Conservation (phyloP, 2,329 filamentous ascomycete genomes). For the Claviceps africana region DNA sequence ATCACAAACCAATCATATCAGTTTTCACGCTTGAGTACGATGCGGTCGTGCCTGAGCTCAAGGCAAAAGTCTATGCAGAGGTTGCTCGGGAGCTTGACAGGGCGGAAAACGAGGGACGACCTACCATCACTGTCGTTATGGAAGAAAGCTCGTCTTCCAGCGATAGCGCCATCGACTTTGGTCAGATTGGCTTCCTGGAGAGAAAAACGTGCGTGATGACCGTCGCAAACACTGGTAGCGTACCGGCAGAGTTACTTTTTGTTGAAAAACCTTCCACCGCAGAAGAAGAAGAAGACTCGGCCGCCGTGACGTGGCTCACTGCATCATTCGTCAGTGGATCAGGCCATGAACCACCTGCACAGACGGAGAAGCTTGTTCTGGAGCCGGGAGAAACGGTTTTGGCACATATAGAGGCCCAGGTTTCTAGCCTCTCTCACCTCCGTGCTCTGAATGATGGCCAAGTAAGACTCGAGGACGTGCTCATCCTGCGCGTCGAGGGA, state of each 20-base stretch:
- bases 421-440: conserved; percentile 50
- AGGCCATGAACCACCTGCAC: conserved; percentile 18
- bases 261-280: conserved; percentile 51
- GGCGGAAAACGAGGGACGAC: conserved; percentile 79
- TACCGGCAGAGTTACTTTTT: conserved; percentile 67
- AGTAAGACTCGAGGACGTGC: conserved; percentile 61
- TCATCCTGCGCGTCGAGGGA: conserved; percentile 69
- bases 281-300: conserved; percentile 25
- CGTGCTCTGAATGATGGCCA: conserved; percentile 57
- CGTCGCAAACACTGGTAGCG: conserved; percentile 81
- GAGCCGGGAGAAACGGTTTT: conserved; percentile 73
- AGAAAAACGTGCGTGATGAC: conserved; percentile 56
- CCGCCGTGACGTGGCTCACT: conserved; percentile 51
- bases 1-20: conserved; percentile 84
- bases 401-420: conserved; percentile 51
- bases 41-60: conserved; percentile 71
- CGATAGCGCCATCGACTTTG: conserved; percentile 56
- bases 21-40: conserved; percentile 78
- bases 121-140: conserved; percentile 68
- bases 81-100: conserved; percentile 80
- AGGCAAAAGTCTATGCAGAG: conserved; percentile 70
- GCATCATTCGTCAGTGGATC: conserved; percentile 43
- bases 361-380: conserved; percentile 38
- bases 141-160: conserved; percentile 40
- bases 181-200: conserved; percentile 55